Conservation (phyloP, 768 basidiomycete species). For the Tulasnella sp. region DNA sequence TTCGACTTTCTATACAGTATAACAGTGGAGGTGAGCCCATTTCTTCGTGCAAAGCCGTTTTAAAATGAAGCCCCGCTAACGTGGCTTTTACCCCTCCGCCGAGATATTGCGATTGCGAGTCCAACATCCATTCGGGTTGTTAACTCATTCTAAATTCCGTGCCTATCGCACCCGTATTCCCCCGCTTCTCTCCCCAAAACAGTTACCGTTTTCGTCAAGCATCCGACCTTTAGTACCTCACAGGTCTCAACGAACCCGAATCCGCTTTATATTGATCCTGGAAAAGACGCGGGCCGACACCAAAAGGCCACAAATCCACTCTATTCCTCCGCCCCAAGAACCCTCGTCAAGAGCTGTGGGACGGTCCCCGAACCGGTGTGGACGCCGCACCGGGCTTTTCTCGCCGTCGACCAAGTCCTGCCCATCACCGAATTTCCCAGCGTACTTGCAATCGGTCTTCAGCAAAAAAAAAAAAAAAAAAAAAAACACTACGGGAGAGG, state of each 20-base stretch:
- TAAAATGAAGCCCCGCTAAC: background rate
- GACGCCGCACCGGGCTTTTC: slow-evolving; percentile 62
- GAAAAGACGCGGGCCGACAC: slow-evolving; percentile 52
- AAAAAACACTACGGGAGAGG: slow-evolving; percentile 42
- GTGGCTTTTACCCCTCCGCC: slow-evolving; percentile 40
- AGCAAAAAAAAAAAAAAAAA: no score
- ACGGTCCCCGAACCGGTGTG: slow-evolving; percentile 74
- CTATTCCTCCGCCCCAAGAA: slow-evolving; percentile 78
- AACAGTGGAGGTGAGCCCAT: slow-evolving; percentile 20
- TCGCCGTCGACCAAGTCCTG: slow-evolving; percentile 68
- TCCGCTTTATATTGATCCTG: slow-evolving; percentile 81
- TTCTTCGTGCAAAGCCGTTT: background rate
- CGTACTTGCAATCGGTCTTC: slow-evolving; percentile 56
- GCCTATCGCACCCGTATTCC: no score
- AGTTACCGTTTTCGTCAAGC: slow-evolving; percentile 95
- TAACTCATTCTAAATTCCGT: slow-evolving; percentile 9
- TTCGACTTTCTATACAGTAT: background rate
- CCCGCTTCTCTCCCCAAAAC: no score
- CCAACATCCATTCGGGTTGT: slow-evolving; percentile 1
- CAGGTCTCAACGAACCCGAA: slow-evolving; percentile 92
- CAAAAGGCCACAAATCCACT: slow-evolving; percentile 68
- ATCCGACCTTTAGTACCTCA: slow-evolving; percentile 92
- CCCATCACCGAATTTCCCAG: slow-evolving; percentile 53
- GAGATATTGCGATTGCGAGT: slow-evolving; percentile 61
- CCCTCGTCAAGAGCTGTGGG: slow-evolving; percentile 80